Base-by-base conservation (phyloP, 805 yeast genomes). In the Candida palmyrensis region DNA sequence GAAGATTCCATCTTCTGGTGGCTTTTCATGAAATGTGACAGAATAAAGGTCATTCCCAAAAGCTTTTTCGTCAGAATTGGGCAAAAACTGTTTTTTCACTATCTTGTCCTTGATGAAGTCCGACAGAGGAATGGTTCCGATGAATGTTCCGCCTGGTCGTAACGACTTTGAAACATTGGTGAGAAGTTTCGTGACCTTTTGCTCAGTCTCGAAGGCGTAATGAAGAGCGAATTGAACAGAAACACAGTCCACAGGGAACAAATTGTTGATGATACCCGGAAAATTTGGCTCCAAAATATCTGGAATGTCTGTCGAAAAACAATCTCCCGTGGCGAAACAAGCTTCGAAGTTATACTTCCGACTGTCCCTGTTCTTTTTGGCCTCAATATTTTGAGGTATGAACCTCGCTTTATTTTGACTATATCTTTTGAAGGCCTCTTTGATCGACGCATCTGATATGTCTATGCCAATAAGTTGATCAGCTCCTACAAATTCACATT, bases 121-220 rank as follows among this genome's bases (percentile, higher is more conserved):
- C 1, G 94, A 78, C 33, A 88, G 85, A 2, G 98, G 97, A 22
- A 90, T 86, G 0, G 99, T 92, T 2, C 97, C 98, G 37, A 92
- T 74, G 45, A 94, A 90, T 36, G 70, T 67, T 0, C 98, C 98
- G 2, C 96, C 97, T 2, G 78, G 67, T 45, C 74, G 75, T 37
- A 92, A 68, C 0, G 89, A 79, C 37, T 77, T 66, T 3, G 95
- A 69, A 6, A 92, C 82, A 49, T 92, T 92, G 21, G 71, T 68
- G 30, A 92, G 61, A 44, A 89, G 64, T 29, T 70, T 74, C 42
- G 87, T 73, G 1, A 88, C 89, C 39, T 85, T 83, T 22, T 71
- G 76, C 53, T 88, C 97, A 4, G 82, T 70, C 45, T 84, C 92
- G 62, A 88, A 92, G 0, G 97, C 96, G 62, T 92, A 92, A 55